Base-by-base conservation (phyloP, 495 filamentous ascomycete species). In the Podospora anserina region DNA sequence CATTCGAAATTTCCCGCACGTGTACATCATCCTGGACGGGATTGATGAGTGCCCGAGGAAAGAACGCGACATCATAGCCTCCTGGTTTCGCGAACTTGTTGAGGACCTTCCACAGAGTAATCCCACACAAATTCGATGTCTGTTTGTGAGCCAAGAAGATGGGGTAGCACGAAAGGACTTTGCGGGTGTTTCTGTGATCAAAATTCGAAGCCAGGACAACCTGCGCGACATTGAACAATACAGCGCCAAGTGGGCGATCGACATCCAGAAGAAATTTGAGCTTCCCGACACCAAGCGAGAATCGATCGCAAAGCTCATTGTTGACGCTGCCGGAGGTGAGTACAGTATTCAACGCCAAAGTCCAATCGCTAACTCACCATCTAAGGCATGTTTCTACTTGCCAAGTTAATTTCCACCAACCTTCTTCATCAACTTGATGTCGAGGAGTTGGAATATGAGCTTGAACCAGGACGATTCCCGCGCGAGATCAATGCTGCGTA, bases 71-170 rank as follows among this genome's bases (percentile, higher is more conserved):
- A 18, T 15, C 5, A 61, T 61, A 5, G 6, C 23, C 6, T 28
- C 26, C 5, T 61, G 26, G 16, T 61, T 61, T 30, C 23, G 16
- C 26, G 5, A 30, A 30, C 23, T 61, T 18, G 59, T 61, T 16
- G 27, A 61, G 16, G 4, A 6, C 59, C 59, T 61, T 7, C 59
- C 59, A 6, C 26, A 28, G 18, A 13, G 4, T 6, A 61, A 30
- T 20, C 26, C 30, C 11, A 30, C 26, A 18, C 23, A 61, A 18
- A 18, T 34, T 26, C 20, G 59, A 6, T 61, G 59, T 61, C 4
- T 61, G 26, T 61, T 61, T 18, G 59, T 61, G 16, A 61, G 59
- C 27, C 59, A 61, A 20, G 59, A 61, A 3, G 59, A 61, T 30
- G 59, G 59, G 2, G 3, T 30, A 13, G 23, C 59, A 18, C 59